Evolutionary conservation across 1,284 basidiomycete genomes (phyloP).

Genomic region (Chondrostereum purpureum): DNA sequence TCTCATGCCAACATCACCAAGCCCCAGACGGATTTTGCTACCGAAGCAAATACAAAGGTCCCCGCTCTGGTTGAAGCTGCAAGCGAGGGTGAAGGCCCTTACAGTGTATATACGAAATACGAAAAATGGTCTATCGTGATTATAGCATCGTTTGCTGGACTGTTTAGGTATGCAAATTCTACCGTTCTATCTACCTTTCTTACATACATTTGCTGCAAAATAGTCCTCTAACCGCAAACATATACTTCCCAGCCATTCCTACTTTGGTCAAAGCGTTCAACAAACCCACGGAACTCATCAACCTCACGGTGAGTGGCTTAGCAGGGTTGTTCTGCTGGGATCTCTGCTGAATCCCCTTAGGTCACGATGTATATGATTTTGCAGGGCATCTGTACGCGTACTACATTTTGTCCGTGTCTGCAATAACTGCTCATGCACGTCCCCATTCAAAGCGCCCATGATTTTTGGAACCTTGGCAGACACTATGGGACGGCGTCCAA

Average conservation of each 20-base stretch:
- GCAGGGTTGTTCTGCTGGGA: not conserved
- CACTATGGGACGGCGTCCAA: conserved; percentile 45
- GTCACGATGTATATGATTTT: conserved; percentile 75
- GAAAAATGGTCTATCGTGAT: conserved; percentile 68
- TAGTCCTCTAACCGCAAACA: conserved; percentile 68
- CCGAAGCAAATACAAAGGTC: too few species aligned
- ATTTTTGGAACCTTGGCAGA: conserved; percentile 59
- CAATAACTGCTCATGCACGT: conserved; percentile 5
- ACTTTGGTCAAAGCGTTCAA: conserved; percentile 54
- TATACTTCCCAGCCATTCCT: conserved; percentile 76
- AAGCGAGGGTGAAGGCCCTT: conserved; percentile 31
- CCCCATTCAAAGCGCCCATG: conserved; percentile 43
- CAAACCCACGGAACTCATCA: conserved; percentile 62
- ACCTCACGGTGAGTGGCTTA: conserved; percentile 45
- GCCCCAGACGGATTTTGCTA: too few species aligned
- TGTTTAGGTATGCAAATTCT: conserved; percentile 48
- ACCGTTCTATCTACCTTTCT: too few species aligned
- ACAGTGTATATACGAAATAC: conserved; percentile 43
- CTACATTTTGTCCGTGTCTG: conserved; percentile 1
- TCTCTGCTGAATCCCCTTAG: conserved; percentile 15
- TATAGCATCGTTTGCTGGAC: conserved; percentile 48
- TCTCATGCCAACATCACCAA: too few species aligned
- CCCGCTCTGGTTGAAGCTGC: too few species aligned
- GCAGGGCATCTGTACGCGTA: conserved; percentile 64
- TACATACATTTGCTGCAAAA: not conserved